Conservation (phyloP, 495 filamentous ascomycete genomes). For the Aspergillus affinis region DNA sequence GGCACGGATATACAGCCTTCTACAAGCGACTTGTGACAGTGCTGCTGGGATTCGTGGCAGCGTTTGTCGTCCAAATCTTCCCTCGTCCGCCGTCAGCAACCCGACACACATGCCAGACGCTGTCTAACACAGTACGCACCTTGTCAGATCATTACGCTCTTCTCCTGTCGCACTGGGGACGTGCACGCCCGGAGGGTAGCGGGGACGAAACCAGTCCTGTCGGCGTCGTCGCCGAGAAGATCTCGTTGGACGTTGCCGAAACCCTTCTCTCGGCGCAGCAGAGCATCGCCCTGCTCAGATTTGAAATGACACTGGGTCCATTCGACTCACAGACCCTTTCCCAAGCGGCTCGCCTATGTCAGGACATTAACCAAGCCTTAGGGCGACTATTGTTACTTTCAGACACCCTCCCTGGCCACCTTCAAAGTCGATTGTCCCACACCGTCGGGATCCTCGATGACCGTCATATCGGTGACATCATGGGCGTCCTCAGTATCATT, state of each 20-base stretch:
- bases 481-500: conserved; percentile 34
- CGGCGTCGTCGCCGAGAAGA: conserved; percentile 27
- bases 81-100: conserved; percentile 42
- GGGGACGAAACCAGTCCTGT: conserved; percentile 9
- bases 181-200: not conserved
- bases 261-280: conserved; percentile 26
- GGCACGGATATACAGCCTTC: conserved; percentile 39
- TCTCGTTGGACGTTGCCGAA: conserved; percentile 30
- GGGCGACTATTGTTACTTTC: conserved; percentile 32
- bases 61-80: conserved; percentile 39
- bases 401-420: conserved; percentile 28
- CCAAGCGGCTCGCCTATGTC: conserved; percentile 31
- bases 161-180: conserved; percentile 37
- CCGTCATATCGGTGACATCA: conserved; percentile 35
- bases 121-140: conserved; percentile 35
- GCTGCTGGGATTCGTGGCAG: conserved; percentile 35
- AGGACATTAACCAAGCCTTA: conserved; percentile 34
- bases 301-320: conserved; percentile 36
- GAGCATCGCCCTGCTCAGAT: conserved; percentile 29
- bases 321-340: conserved; percentile 33
- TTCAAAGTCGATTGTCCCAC: conserved; percentile 26
- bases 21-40: conserved; percentile 41
- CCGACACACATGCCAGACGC: conserved; percentile 36
- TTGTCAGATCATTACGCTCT: conserved; percentile 44
- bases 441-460: conserved; percentile 31